These are phyloP conservation scores for Oryza meridionalis DNA, from an alignment of 176 grass and related monocot genomes.

Conservation along the genomic window DNA sequence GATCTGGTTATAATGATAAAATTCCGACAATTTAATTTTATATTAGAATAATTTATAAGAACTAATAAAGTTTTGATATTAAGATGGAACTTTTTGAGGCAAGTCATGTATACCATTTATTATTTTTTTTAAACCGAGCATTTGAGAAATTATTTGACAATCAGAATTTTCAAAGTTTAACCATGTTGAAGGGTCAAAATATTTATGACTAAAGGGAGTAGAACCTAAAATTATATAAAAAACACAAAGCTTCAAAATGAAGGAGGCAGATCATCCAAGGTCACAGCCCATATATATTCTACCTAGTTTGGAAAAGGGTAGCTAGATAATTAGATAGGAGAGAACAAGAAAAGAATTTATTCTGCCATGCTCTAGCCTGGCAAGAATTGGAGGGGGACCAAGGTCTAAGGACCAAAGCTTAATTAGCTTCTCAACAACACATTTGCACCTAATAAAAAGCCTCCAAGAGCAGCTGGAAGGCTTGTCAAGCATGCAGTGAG, in stretches of 20 bases:
- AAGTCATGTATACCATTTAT: no score
- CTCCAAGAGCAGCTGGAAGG: slow-evolving; percentile 9
- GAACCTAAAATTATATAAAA: no score
- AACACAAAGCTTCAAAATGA: not conserved
- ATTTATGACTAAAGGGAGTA: no score
- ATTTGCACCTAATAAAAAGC: not conserved
- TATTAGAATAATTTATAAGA: no score
- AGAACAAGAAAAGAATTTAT: slow-evolving; percentile 40
- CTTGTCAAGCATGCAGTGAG: slow-evolving; percentile 29
- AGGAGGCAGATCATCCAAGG: not conserved
- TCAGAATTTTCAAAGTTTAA: no score
- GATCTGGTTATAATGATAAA: no score
- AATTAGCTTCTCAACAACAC: slow-evolving; percentile 12
- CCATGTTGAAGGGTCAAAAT: no score
- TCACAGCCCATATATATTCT: not conserved
- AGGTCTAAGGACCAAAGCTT: slow-evolving; percentile 27
- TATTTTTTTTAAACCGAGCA: no score
- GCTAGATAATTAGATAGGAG: not conserved
- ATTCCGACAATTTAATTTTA: no score
- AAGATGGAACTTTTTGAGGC: no score
- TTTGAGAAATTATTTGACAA: no score
- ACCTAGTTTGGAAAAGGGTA: not conserved
- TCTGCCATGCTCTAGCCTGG: slow-evolving; percentile 35
- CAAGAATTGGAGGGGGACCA: slow-evolving; percentile 30
- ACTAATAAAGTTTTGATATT: no score